Evolutionary conservation across 2,329 filamentous ascomycete species (phyloP), one percentile per base, ranked within the genome.

Genomic region (Cylindrodendrum hubeiense): DNA sequence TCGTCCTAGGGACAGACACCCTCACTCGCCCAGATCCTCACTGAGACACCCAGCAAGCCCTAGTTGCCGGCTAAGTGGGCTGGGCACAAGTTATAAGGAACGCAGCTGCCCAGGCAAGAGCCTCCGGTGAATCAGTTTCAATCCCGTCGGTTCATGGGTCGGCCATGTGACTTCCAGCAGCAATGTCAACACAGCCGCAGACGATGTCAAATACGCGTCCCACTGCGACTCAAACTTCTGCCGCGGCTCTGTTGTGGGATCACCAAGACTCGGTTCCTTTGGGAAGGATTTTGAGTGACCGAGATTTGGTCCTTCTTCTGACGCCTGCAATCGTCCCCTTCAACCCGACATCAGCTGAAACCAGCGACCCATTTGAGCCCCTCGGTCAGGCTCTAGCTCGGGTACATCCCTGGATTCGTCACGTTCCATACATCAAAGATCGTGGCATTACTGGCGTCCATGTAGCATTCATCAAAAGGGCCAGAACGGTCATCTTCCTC

Each of bases 341-440:
- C 67, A 81, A 79, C 70, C 79, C 77, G 64, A 79, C 79, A 68
- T 71, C 80, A 47, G 73, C 78, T 47, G 81, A 82, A 65, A 78
- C 78, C 47, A 83, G 79, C 71, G 92, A 95, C 75, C 92, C 92
- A 0, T 94, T 94, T 74, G 91, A 94, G 77, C 85, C 87, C 15
- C 81, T 95, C 19, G 92, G 92, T 21, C 85, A 86, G 67, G 86
- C 88, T 47, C 77, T 95, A 52, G 87, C 88, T 52, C 81, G 79
- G 52, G 83, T 86, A 69, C 89, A 92, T 73, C 80, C 84, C 3
- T 84, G 84, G 76, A 83, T 94, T 66, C 87, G 90, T 21, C 92
- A 94, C 75, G 87, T 93, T 46, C 91, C 92, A 6, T 95, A 93
- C 73, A 87, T 89, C 5, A 86, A 88, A 50, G 83, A 84, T 56